Base-by-base conservation (phyloP, 768 basidiomycete species). In the Crepidotus variabilis region DNA sequence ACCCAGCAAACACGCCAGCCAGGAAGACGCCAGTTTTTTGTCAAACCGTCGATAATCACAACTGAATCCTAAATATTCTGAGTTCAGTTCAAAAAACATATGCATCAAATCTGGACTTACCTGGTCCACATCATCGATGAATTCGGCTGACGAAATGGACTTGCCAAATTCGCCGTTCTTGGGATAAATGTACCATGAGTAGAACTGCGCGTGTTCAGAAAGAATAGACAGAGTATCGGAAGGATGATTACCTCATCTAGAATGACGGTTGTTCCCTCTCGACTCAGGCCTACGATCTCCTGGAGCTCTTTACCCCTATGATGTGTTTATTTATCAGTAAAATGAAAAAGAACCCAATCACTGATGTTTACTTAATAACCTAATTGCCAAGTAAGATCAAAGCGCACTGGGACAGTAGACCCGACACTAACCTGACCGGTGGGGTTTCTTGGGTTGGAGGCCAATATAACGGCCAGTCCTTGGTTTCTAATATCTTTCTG, bases 1-100 rank as follows among this genome's bases (percentile, higher is more conserved):
- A 97, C 93, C 94, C 90, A 93, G 73, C 92, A 95, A 39, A 94
- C 77, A 61, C 95, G 83, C 93, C 93, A 98, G 34, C 95, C 95
- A 8, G 94, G 94, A 54, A 95, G 85, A 64, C 94, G 86, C 88
- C 90, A 96, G 71, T 94, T 94, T 89, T 97, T 71, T 3, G 35
- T n/a, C 50, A 97, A 79, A 36, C 95, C 95, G 63, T 96, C 92
- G 56, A 98, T 87, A 61, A 98, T 86, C 55, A 96, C 75, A 48
- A 91, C 79, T 0, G 91, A 77, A 63, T 96, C 94, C 81, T 85
- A 58, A 28, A 50, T 13, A 39, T 20, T n/a, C 14, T 24, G 11
- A 39, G 51, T 49, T 48, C 51, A 36, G 39, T 13, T 35, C 18
- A 10, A 23, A 11, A 6, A 5, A 43, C 34, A 60, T 9, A 57